A percentile compares a stretch with the other conserved stretches of the same genome.
Conservation (phyloP, 257 asterid species). For the Solanum verrucosum region DNA sequence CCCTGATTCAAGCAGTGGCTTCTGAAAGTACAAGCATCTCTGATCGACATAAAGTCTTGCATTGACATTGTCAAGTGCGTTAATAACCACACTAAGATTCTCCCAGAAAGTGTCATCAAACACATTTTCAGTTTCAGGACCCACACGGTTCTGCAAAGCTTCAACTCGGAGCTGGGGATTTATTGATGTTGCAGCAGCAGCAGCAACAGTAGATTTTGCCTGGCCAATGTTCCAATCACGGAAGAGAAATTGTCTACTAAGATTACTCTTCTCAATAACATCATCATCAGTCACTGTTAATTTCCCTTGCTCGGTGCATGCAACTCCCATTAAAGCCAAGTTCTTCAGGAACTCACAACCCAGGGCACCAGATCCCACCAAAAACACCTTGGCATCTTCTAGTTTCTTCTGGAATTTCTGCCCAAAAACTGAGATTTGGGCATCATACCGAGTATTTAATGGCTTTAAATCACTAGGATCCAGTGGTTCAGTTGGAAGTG, state of each 20-base stretch:
- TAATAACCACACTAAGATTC: slow-evolving; percentile 60
- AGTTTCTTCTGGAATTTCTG: slow-evolving; percentile 73
- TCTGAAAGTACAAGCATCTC: slow-evolving; percentile 90
- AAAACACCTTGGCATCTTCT: slow-evolving; percentile 68
- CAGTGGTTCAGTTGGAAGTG: slow-evolving; percentile 72
- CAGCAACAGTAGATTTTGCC: slow-evolving; percentile 92
- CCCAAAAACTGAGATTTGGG: slow-evolving; percentile 90
- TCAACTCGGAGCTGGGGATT: slow-evolving; percentile 55
- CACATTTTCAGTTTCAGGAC: slow-evolving; percentile 79
- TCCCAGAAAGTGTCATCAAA: slow-evolving; percentile 88
- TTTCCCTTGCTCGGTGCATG: slow-evolving; percentile 70
- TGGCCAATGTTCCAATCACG: slow-evolving; percentile 96
- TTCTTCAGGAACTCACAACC: slow-evolving; percentile 93
- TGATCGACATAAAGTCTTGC: slow-evolving; percentile 95
- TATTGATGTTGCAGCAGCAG: slow-evolving; percentile 65
- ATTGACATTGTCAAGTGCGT: slow-evolving; percentile 91
- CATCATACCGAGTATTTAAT: slow-evolving; percentile 83
- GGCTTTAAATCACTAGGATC: slow-evolving; percentile 68
- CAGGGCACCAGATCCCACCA: slow-evolving; percentile 94
- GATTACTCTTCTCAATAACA: slow-evolving; percentile 92
- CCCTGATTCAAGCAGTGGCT: slow-evolving; percentile 94
- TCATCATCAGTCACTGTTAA: slow-evolving; percentile 85
- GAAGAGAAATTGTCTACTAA: slow-evolving; percentile 87
- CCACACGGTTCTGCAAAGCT: slow-evolving; percentile 92
- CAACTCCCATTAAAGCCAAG: slow-evolving; percentile 87